Conservation (phyloP, 176 grass and related monocot species). For the Coix lacrymajobi region DNA sequence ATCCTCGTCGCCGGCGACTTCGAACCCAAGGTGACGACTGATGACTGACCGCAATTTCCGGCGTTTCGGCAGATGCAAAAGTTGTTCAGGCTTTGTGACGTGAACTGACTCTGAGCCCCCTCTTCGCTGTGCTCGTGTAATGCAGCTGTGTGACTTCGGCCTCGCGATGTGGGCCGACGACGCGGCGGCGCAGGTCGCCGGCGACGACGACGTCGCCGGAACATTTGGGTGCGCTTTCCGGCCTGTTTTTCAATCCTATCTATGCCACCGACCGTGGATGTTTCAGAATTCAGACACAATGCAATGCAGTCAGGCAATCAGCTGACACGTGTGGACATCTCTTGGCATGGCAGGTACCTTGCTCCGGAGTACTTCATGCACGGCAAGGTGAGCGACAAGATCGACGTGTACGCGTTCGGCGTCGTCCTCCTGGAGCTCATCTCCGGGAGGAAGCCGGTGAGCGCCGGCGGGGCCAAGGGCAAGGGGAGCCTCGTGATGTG, state of each 20-base stretch:
- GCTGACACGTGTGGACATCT: not conserved
- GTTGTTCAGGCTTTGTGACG: not conserved
- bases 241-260: not conserved
- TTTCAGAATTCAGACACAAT: not conserved
- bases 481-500: constrained; percentile 84
- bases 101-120: not conserved
- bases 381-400: constrained; percentile 88
- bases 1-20: constrained; percentile 65
- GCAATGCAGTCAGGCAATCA: not conserved
- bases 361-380: constrained; percentile 97
- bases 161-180: constrained; percentile 67
- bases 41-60: not conserved
- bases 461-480: constrained; percentile 52
- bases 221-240: constrained; percentile 55
- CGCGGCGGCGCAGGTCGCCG: constrained; percentile 33
- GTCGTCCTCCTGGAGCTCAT: constrained; percentile 92
- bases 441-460: constrained; percentile 83
- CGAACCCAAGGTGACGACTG: constrained; percentile 49
- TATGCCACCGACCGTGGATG: too few relatives aligned
- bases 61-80: not conserved
- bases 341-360: constrained; percentile 50
- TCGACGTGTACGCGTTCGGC: constrained; percentile 89
- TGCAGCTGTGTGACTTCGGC: constrained; percentile 82
- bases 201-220: constrained; percentile 64
- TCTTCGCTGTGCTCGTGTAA: not conserved